Base-by-base conservation (phyloP, 2,329 filamentous ascomycete species). In the Gnomoniopsis smithogilvyi region DNA sequence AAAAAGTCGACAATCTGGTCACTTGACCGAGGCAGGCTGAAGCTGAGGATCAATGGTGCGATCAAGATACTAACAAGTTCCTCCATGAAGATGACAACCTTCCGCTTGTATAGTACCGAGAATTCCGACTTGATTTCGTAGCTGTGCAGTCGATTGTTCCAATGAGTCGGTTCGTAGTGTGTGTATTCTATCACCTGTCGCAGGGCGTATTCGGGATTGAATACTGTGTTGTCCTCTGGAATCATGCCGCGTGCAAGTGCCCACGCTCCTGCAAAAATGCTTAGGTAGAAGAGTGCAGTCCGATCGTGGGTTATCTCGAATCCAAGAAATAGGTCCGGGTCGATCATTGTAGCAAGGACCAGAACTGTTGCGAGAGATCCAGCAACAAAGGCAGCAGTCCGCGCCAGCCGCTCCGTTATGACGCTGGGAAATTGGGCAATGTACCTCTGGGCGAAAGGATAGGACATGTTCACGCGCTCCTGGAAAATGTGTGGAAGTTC, bases 1-100 rank as follows among this genome's bases (percentile, higher is more conserved):
- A 99, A 98, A 74, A 99, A 99, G 74, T 99, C 95, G 60, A 98
- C 88, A 63, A 99, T 89, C 60, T 93, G 91, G 65, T 98, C 94
- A 70, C 90, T 94, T 72, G 91, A 96, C 66, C 87, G 89, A 0
- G 93, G 92, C 36, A 98, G 80, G 62, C 91, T 93, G 69, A 91
- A 89, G 76, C 93, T 90, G 14, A 99, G 82, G 46, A 99, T 84
- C 67, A 96, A 87, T 0, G 95, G 95, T 0, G 94, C 96, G 59
- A 96, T 88, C 56, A 98, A 84, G 70, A 99, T 96, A 68, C 93
- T 94, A 61, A 97, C 74, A 4, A 98, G 86, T 68, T 99, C 95
- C 71, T 97, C 92, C 2, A 96, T 69, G 68, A 99, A 97, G 60
- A 98, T 94, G 59, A 96, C 77, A 36, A 96, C 80, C 71, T 96